Conservation (phyloP, 768 basidiomycete species). For the Russula sp. region DNA sequence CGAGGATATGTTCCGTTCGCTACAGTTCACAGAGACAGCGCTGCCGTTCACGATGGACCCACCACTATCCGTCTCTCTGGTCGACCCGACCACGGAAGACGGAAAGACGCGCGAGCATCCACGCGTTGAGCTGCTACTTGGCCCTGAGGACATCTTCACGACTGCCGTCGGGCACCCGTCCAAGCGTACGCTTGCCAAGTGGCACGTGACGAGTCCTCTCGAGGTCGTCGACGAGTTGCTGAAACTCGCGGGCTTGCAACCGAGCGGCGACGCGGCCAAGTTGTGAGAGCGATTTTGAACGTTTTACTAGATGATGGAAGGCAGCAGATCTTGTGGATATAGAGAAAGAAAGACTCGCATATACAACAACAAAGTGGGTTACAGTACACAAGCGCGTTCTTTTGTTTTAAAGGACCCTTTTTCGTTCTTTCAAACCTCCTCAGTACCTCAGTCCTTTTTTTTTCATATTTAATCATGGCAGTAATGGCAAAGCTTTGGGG, state of each 20-base stretch:
- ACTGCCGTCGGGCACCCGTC: conserved; percentile 89
- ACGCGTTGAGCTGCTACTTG: conserved; percentile 59
- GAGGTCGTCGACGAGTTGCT: conserved; percentile 84
- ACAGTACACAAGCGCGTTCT: neutral
- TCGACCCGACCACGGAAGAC: conserved; percentile 35
- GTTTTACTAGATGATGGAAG: neutral
- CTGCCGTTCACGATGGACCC: conserved; percentile 44
- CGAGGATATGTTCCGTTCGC: conserved; percentile 98
- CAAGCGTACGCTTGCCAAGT: conserved; percentile 86
- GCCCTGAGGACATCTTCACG: conserved; percentile 76
- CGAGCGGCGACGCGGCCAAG: conserved; percentile 9
- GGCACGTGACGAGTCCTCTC: conserved; percentile 87
- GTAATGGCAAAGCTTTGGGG: neutral
- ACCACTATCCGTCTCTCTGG: conserved; percentile 51
- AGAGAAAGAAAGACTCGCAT: neutral
- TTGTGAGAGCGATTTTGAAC: neutral
- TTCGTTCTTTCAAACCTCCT: neutral
- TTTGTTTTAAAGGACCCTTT: neutral
- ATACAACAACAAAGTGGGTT: neutral
- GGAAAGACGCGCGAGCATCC: conserved; percentile 36
- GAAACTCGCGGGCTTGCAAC: conserved; percentile 46
- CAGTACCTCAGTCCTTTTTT: neutral
- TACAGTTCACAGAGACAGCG: conserved; percentile 50
- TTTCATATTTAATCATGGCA: neutral
- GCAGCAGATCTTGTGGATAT: neutral